Conservation (phyloP, 75 land plant genomes). For the Picea sitchensis region DNA sequence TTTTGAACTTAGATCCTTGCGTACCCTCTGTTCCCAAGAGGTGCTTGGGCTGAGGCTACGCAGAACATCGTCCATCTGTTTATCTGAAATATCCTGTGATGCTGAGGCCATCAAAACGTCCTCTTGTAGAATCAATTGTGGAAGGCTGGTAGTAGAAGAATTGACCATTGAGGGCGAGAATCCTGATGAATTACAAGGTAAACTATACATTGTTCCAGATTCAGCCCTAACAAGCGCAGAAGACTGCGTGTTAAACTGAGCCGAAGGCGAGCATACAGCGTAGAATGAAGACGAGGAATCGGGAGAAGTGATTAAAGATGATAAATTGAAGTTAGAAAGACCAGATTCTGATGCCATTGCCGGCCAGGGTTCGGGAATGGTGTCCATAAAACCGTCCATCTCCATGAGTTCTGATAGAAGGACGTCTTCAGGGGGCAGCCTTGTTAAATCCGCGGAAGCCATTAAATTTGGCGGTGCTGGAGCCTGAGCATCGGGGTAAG, state of each 20-base stretch:
- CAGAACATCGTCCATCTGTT: not conserved
- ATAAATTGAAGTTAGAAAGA: not conserved
- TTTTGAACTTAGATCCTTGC: not conserved
- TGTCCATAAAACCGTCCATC: not conserved
- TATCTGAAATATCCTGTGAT: not conserved
- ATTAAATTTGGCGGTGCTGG: not conserved
- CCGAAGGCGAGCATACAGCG: not conserved
- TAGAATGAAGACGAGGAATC: not conserved
- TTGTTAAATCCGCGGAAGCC: not conserved
- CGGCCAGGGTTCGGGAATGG: not conserved
- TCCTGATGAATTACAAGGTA: slow-evolving; percentile 4
- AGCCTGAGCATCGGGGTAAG: not conserved
- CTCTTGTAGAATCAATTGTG: not conserved
- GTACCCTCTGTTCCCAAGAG: not conserved
- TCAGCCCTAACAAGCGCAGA: not conserved
- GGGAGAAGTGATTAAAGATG: not conserved
- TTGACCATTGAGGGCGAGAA: slow-evolving; percentile 9
- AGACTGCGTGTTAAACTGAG: not conserved
- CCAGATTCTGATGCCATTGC: not conserved
- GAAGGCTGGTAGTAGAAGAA: not conserved
- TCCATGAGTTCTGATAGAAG: slow-evolving; percentile 5
- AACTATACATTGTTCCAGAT: not conserved
- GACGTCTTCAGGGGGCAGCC: not conserved
- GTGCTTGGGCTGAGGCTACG: slow-evolving; percentile 7
- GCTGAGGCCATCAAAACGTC: not conserved